Base-by-base conservation (phyloP, 1,139 yeast genomes). In the Protomyces inouyei region DNA sequence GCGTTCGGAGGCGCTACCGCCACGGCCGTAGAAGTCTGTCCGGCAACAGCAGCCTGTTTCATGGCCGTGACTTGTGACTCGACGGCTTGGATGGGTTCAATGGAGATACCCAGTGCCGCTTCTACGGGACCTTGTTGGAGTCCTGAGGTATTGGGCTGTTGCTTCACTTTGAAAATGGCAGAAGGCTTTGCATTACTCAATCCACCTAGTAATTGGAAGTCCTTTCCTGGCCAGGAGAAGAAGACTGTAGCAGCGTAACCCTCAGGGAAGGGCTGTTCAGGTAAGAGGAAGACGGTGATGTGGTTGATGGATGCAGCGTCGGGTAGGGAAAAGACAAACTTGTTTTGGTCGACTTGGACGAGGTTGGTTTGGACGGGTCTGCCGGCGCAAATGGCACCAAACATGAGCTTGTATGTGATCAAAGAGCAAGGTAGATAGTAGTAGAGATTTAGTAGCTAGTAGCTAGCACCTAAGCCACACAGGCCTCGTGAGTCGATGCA, bases 101-200 rank as follows among this genome's bases (percentile, higher is more conserved):
- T 85, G 3, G 97, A 89, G 12, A 93, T 88, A 0, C 98, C 99
- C 3, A 93, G 85, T 45, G 68, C 73, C 25, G 73, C 73, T 21
- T 69, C 66, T 35, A 67, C 48, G 4, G 48, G 48, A n/a, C 12
- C 67, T 8, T 67, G 65, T 14, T 64, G 63, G 12, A 67, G 69
- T 12, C 55, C 52, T 72, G 76, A 32, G 71, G 76, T 65, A 72
- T 76, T 65, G 73, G 69, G 77, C 73, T 73, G 45, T 71, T 77
- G 65, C 76, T 79, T 52, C 67, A 93, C 81, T 72, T 86, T 87
- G 78, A 88, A 93, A 6, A 93, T 93, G 0, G 98, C 97, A 65
- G 96, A 88, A 25, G 96, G 98, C 73, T 93, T 93, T 52, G 76
- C 77, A 1, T 83, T 80, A 53, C 88, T 84, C 53, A 95, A 76